A percentile compares a stretch with the other conserved stretches of the same genome.
These are phyloP conservation scores for Helminthosporium solani DNA, from an alignment of 2,329 filamentous ascomycete genomes.

Conservation along the genomic window DNA sequence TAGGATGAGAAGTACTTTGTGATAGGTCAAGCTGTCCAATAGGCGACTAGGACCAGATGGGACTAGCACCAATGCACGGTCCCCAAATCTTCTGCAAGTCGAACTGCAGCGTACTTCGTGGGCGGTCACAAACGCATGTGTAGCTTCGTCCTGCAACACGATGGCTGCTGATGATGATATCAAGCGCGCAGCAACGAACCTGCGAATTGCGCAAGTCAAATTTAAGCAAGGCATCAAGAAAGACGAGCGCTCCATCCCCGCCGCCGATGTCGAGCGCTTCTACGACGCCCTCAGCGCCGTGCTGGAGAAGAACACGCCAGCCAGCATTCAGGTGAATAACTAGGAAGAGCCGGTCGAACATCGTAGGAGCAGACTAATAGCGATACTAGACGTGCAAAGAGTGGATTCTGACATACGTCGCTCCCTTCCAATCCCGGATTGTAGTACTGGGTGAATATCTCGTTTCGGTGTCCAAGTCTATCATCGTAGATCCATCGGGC, in stretches of 20 bases:
- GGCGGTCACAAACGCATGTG: too few relatives aligned
- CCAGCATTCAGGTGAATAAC: conserved; percentile 37
- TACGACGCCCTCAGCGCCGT: conserved; percentile 29
- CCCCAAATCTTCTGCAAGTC: neutral
- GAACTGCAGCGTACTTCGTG: conserved; percentile 1
- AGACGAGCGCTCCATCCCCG: conserved; percentile 18
- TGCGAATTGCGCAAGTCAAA: conserved; percentile 31
- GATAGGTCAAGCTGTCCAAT: conserved; percentile 1
- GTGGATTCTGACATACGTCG: conserved; percentile 76
- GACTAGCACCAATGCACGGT: neutral
- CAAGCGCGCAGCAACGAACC: conserved; percentile 24
- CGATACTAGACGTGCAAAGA: conserved; percentile 73
- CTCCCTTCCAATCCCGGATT: conserved; percentile 65
- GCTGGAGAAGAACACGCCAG: conserved; percentile 27
- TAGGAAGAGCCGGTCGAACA: neutral
- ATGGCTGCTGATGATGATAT: conserved; percentile 26
- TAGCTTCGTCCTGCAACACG: conserved; percentile 1
- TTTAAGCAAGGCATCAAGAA: conserved; percentile 31
- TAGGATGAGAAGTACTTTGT: conserved; percentile 1
- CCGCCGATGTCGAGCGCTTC: conserved; percentile 15
- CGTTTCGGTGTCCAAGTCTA: conserved; percentile 65
- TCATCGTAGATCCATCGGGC: conserved; percentile 32
- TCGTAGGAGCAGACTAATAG: conserved; percentile 35
- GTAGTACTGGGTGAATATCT: conserved; percentile 74
- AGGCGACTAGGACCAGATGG: neutral